Base-by-base conservation (phyloP, 129 eudicot species). In the Centella asiatica region DNA sequence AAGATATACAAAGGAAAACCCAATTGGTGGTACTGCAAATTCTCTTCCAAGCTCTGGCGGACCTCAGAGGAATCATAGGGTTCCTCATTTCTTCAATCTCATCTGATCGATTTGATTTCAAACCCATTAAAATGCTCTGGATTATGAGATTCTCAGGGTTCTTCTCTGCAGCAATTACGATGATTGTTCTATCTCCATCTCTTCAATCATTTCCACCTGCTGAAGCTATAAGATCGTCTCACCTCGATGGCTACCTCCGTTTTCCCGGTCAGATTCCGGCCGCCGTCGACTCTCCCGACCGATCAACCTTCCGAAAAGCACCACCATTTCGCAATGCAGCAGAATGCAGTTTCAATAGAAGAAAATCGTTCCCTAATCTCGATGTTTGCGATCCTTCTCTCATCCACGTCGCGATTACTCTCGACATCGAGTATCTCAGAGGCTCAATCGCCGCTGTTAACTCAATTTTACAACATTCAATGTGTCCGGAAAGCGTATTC, bases 381-480 rank as follows among this genome's bases (percentile, higher is more conserved):
- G 57, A 76, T 39, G 75, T 86, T 4, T 90, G 97, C 56, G 80
- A 86, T 42, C 87, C 95, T 2, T 74, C 83, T 1, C 76, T 86
- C 0, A 83, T 90, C 7, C 97, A 90, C 71, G 89, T 90, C 2
- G 93, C 97, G 22, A 86, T 90, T 37, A 90, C 97, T 1, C 89
- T 90, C 51, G 97, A 90, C 49, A 69, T 76, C 1, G 86, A 80
- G 37, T 90, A 90, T 40, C 72, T 85, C 18, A 89, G 95, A 0
- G 97, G 97, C 11, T 89, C 97, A 14, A 81, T 89, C 60, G 97
- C 97, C 18, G 95, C 97, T 29, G 97, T 90, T 6, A 87, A 90
- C 69, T 90, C 97, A 1, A 73, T 90, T 53, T 54, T 90, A 7
- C 95, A 83, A 54, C 93, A 90, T 47, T 83, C 97, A 6, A 61